A percentile compares a stretch with the other conserved stretches of the same genome.
Conservation (phyloP, 768 basidiomycete species). For the Sporobolomyces pararoseus region DNA sequence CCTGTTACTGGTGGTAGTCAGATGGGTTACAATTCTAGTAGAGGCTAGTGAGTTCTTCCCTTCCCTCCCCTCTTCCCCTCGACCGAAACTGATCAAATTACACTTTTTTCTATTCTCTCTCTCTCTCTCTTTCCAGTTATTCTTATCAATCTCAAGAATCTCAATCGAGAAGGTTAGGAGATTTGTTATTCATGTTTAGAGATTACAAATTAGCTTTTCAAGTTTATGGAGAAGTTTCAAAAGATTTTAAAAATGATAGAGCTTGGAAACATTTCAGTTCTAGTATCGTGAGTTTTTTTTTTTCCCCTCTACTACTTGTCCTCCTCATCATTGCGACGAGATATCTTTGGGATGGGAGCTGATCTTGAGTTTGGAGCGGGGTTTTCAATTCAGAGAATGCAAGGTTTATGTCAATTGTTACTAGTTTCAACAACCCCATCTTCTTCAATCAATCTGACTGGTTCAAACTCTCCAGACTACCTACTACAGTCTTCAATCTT, state of each 20-base stretch:
- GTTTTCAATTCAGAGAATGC: constrained; percentile 63
- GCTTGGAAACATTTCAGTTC: constrained; percentile 48
- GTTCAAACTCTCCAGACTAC: neutral
- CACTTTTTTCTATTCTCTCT: neutral
- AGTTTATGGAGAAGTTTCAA: constrained; percentile 81
- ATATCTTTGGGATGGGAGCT: too few relatives aligned
- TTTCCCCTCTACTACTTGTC: too few relatives aligned
- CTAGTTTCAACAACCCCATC: constrained; percentile 12
- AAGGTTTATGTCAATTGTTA: constrained; percentile 53
- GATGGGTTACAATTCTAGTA: constrained; percentile 47
- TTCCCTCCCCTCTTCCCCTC: neutral
- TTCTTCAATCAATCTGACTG: neutral
- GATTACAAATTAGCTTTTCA: constrained; percentile 77
- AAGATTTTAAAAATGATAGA: constrained; percentile 58
- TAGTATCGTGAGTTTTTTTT: constrained; percentile 57
- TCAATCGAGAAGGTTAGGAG: constrained; percentile 70
- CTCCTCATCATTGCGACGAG: too few relatives aligned
- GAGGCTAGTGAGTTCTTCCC: constrained; percentile 48
- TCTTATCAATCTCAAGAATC: constrained; percentile 47
- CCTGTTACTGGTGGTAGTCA: neutral
- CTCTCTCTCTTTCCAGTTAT: constrained; percentile 46
- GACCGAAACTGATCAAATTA: neutral
- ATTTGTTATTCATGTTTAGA: constrained; percentile 87
- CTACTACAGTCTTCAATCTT: constrained; percentile 43
- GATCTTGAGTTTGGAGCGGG: too few relatives aligned